These are phyloP conservation scores for Trichophyton schoenleinii DNA, from an alignment of 2,329 filamentous ascomycete species.

Conservation along the genomic window DNA sequence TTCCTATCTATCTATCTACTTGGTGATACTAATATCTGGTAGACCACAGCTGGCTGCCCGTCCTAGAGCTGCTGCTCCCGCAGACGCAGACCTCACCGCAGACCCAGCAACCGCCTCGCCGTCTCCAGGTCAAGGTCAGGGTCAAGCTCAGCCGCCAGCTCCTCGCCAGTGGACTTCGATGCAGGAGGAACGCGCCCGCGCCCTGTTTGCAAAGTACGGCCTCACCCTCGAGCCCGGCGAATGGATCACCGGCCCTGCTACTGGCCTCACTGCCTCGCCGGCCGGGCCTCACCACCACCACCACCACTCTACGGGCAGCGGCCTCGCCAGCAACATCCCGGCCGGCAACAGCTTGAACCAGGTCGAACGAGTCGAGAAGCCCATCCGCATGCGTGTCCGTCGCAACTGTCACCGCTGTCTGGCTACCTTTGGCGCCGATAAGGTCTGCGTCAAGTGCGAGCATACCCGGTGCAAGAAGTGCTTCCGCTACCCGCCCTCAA, in stretches of 20 bases:
- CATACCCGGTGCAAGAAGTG: constrained; percentile 74
- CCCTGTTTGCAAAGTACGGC: constrained; percentile 37
- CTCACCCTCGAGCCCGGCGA: constrained; percentile 32
- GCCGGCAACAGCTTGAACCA: not conserved
- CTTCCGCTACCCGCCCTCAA: constrained; percentile 58
- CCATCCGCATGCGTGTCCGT: constrained; percentile 36
- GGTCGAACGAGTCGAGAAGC: constrained; percentile 33
- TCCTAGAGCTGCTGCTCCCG: not conserved
- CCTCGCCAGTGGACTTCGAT: constrained; percentile 24
- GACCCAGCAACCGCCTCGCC: too few species aligned
- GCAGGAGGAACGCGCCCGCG: constrained; percentile 33
- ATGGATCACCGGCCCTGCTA: constrained; percentile 25
- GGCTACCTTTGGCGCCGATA: constrained; percentile 58
- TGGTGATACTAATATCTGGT: not conserved
- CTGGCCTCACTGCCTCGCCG: constrained; percentile 11
- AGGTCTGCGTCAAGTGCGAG: constrained; percentile 62
- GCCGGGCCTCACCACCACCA: not conserved
- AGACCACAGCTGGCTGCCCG: not conserved
- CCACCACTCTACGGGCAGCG: too few species aligned
- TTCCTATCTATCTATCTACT: not conserved
- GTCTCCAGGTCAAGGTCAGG: too few species aligned
- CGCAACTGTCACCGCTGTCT: constrained; percentile 68
- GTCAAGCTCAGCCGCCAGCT: not conserved
- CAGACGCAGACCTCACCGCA: not conserved
- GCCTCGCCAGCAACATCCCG: not conserved